Conservation (phyloP, 371 early-diverging fungal species). For the Apophysomyces sp. region DNA sequence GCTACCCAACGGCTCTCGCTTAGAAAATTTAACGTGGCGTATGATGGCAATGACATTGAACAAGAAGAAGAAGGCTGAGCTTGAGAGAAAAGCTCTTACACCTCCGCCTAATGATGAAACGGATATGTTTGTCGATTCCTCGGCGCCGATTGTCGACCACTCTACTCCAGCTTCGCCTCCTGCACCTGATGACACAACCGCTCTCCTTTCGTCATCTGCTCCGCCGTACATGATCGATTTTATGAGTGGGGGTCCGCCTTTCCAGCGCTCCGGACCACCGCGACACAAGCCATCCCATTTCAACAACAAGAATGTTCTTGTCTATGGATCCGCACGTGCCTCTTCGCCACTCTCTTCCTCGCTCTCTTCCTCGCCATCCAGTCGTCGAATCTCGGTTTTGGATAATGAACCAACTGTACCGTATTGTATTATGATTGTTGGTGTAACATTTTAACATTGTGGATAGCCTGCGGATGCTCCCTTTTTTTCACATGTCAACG, state of each 20-base stretch:
- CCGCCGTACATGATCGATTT: constrained; percentile 35
- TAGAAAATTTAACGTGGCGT: constrained; percentile 73
- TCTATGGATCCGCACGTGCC: constrained; percentile 25
- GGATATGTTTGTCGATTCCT: constrained; percentile 17
- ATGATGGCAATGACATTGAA: constrained; percentile 61
- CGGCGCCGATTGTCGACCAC: constrained; percentile 1
- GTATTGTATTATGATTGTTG: not conserved
- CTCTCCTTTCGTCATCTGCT: constrained; percentile 32
- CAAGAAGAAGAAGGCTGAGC: constrained; percentile 44
- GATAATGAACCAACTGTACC: not conserved
- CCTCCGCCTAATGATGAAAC: constrained; percentile 10
- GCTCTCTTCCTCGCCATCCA: not conserved
- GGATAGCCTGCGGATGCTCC: constrained; percentile 5
- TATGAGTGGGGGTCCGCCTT: constrained; percentile 17
- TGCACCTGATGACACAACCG: constrained; percentile 34
- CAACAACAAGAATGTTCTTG: constrained; percentile 23
- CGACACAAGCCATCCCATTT: constrained; percentile 2
- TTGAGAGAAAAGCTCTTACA: constrained; percentile 1
- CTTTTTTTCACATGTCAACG: constrained; percentile 16
- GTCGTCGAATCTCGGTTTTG: not conserved
- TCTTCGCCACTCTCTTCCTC: constrained; percentile 7
- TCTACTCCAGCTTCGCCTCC: constrained; percentile 20
- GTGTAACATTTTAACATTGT: not conserved
- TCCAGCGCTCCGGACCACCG: constrained; percentile 7
- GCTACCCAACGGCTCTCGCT: constrained; percentile 57